Conservation (phyloP, 495 filamentous ascomycete genomes). For the Neurospora terricola region DNA sequence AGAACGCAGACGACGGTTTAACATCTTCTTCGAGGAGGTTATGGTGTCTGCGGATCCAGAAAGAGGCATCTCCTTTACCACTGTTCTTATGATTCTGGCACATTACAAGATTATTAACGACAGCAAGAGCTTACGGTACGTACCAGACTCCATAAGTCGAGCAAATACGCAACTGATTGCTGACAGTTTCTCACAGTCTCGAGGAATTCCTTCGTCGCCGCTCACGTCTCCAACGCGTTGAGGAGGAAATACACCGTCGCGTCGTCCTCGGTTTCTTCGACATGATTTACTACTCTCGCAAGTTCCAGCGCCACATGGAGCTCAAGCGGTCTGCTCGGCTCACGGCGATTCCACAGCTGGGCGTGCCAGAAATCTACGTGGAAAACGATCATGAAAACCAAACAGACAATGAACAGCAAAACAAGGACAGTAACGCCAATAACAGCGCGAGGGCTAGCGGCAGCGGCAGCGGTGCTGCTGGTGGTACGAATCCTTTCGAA, state of each 20-base stretch:
- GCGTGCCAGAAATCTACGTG: constrained; percentile 83
- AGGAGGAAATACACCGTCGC: constrained; percentile 84
- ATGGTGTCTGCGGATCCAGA: constrained; percentile 85
- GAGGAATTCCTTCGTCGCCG: constrained; percentile 93
- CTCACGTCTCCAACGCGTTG: constrained; percentile 84
- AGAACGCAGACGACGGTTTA: constrained; percentile 64
- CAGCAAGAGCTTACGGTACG: constrained; percentile 80
- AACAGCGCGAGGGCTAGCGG: neutral
- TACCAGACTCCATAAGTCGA: neutral
- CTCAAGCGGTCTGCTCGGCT: constrained; percentile 61
- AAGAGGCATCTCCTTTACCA: constrained; percentile 83
- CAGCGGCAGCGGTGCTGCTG: neutral
- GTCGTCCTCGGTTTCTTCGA: constrained; percentile 93
- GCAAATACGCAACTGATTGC: constrained; percentile 8
- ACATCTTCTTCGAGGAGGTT: constrained; percentile 91
- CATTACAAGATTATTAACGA: constrained; percentile 99
- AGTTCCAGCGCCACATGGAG: constrained; percentile 64
- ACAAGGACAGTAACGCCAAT: neutral
- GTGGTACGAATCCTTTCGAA: neutral
- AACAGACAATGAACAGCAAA: neutral
- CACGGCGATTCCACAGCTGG: constrained; percentile 67
- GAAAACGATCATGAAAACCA: constrained; percentile 46
- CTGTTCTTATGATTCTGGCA: constrained; percentile 91
- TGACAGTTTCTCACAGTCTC: constrained; percentile 38
- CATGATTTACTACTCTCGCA: constrained; percentile 77